Base-by-base conservation (phyloP, 768 basidiomycete genomes). In the Xerocomellus chrysenteron region DNA sequence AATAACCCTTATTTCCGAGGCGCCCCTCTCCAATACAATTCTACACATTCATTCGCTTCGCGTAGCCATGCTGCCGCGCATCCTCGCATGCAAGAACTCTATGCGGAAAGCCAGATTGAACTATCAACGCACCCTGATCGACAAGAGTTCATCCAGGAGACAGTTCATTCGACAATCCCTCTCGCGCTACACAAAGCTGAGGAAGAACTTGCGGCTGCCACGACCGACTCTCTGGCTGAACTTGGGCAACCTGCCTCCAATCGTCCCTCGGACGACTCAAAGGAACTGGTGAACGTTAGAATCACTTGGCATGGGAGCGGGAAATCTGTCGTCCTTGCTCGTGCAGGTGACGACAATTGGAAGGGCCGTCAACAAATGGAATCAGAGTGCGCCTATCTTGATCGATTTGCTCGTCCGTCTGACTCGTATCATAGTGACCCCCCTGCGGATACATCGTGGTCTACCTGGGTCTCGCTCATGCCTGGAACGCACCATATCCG, bases 401-500 rank as follows among this genome's bases (percentile, higher is more conserved):
- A 54, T 61, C 33, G 44, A 53, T 45, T 24, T 52, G 7, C 49
- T 49, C 30, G 16, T 48, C 47, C 11, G n/a, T 46, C 63, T 72
- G 57, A 74, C 47, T 33, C 30, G 41, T 32, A 51, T 26, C 16
- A n/a, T 45, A 72, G 70, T 41, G 58, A 71, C 41, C 65, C 74
- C 4, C 67, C 71, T 47, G 69, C 67, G 4, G 74, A 75, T 44
- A 64, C 67, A 57, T 69, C 69, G 6, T 79, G 74, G 68, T 71
- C 67, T 37, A 65, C 74, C 5, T 69, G 68, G 63, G 74, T 86
- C 28, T 65, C 77, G 5, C 82, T 98, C 1, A 83, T 85, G 11
- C 93, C 94, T 0, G 96, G 96, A 16, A 94, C 94, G 0, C 94
- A 98, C 68, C 91, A 94, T 61, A 81, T 98, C 68, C 92, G 94